Conservation (phyloP, 495 filamentous ascomycete genomes). For the Neurospora terricola region DNA sequence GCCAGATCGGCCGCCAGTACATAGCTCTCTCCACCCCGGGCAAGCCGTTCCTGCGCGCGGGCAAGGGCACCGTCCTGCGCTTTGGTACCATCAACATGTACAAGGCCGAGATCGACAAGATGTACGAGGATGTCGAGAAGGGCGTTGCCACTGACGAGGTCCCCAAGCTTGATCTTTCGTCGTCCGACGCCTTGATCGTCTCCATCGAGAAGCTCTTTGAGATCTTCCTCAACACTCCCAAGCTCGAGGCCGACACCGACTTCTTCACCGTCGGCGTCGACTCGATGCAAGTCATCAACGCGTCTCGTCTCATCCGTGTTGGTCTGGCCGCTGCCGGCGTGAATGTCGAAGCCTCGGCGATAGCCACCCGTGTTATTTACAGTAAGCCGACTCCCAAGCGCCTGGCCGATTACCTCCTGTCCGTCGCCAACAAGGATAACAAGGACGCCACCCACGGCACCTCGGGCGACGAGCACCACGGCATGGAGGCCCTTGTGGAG, state of each 20-base stretch:
- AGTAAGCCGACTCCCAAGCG: constrained; percentile 26
- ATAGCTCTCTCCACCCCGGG: constrained; percentile 33
- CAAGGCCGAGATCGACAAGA: constrained; percentile 39
- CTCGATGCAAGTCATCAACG: constrained; percentile 41
- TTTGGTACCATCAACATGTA: constrained; percentile 38
- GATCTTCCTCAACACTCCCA: constrained; percentile 14
- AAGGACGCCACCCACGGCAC: constrained; percentile 8
- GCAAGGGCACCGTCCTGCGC: constrained; percentile 48
- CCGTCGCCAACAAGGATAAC: constrained; percentile 6
- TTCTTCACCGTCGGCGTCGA: constrained; percentile 40
- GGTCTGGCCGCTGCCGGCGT: constrained; percentile 22
- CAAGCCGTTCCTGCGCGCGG: constrained; percentile 44
- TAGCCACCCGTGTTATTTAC: constrained; percentile 31
- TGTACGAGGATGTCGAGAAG: constrained; percentile 27
- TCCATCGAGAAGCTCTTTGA: constrained; percentile 29
- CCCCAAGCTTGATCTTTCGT: constrained; percentile 21
- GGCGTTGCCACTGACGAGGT: constrained; percentile 1
- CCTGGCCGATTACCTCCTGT: constrained; percentile 24
- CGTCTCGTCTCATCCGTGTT: constrained; percentile 24
- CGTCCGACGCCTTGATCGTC: constrained; percentile 17
- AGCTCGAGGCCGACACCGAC: constrained; percentile 28
- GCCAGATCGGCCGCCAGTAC: constrained; percentile 29
- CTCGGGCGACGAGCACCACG: constrained; percentile 15
- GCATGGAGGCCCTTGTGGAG: constrained; percentile 25
- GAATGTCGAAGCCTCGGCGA: constrained; percentile 15